Evolutionary conservation across 768 basidiomycete species (phyloP).

Genomic region (Termitomyces bulborhizus): DNA sequence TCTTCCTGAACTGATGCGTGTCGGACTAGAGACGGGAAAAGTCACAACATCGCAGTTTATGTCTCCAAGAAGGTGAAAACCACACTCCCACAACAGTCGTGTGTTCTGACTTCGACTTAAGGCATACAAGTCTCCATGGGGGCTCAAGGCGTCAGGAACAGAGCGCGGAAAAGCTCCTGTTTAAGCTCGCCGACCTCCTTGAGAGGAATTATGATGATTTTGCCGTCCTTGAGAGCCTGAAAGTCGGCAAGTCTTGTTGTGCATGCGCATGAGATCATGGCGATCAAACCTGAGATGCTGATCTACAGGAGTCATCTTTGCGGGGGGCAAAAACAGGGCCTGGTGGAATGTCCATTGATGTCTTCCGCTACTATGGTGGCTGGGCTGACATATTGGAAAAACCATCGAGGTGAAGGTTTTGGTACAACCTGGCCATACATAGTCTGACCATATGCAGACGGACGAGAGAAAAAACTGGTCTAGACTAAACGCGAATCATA

Average conservation of each 20-base stretch:
- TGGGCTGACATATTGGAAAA: constrained; percentile 85
- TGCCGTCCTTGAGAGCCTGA: constrained; percentile 20
- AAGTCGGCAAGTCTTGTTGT: constrained; percentile 15
- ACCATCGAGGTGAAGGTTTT: constrained; percentile 43
- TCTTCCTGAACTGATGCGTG: constrained; percentile 9
- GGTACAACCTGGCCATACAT: no score
- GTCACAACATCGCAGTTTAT: constrained; percentile 47
- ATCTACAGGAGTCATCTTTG: constrained; percentile 50
- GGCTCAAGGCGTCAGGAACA: constrained; percentile 45
- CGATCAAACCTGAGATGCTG: no score
- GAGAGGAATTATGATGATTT: constrained; percentile 22
- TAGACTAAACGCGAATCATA: constrained; percentile 47
- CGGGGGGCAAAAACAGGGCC: constrained; percentile 39
- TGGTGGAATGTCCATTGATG: constrained; percentile 35
- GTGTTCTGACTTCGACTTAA: background rate
- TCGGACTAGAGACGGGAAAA: constrained; percentile 48
- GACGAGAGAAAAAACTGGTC: constrained; percentile 20
- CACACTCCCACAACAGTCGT: no score
- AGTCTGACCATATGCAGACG: constrained; percentile 11
- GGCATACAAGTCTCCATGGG: constrained; percentile 56
- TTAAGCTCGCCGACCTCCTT: constrained; percentile 26
- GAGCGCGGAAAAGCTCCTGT: constrained; percentile 20
- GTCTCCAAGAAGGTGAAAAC: constrained; percentile 42
- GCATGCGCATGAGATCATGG: no score
- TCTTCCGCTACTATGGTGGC: constrained; percentile 73